Evolutionary conservation across 495 filamentous ascomycete species (phyloP).

Genomic region (Immersiella caudata): DNA sequence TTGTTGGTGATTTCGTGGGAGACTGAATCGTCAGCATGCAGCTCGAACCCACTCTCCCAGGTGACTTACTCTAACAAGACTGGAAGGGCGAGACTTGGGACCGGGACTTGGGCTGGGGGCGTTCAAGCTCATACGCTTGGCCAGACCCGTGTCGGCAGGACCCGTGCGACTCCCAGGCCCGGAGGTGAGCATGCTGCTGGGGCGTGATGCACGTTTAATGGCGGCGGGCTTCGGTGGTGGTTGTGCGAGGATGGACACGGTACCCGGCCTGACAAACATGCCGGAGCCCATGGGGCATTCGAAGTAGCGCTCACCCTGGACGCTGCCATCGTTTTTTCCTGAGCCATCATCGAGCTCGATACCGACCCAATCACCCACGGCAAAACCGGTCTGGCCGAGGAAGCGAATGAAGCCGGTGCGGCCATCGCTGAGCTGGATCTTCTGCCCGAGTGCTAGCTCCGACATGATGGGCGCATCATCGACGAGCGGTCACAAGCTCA

Average conservation of each 20-base stretch:
- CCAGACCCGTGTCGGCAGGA: constrained; percentile 52
- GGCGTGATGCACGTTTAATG: constrained; percentile 38
- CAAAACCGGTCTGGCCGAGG: constrained; percentile 76
- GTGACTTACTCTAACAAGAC: constrained; percentile 58
- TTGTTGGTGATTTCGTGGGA: constrained; percentile 78
- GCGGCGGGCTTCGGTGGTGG: constrained; percentile 44
- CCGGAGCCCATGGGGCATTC: constrained; percentile 77
- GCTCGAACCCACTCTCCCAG: not conserved
- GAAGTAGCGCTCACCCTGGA: constrained; percentile 90
- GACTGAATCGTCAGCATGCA: constrained; percentile 51
- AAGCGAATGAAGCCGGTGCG: constrained; percentile 77
- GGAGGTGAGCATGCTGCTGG: constrained; percentile 42
- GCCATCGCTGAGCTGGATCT: constrained; percentile 72
- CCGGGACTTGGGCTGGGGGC: constrained; percentile 67
- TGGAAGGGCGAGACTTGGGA: constrained; percentile 56
- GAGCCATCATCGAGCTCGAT: constrained; percentile 80
- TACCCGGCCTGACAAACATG: constrained; percentile 81
- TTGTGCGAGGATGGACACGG: constrained; percentile 62
- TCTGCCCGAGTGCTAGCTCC: constrained; percentile 50
- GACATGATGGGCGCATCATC: constrained; percentile 38
- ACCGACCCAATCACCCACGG: constrained; percentile 83
- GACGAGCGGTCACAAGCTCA: not conserved
- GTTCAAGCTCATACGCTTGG: constrained; percentile 69
- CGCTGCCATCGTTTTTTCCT: constrained; percentile 94
- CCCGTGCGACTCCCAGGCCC: constrained; percentile 32